Percentiles rank a stretch among this genome's conserved stretches.
Evolutionary conservation across 1,284 basidiomycete genomes (phyloP).

Genomic region (Rugosomyces carneus): DNA sequence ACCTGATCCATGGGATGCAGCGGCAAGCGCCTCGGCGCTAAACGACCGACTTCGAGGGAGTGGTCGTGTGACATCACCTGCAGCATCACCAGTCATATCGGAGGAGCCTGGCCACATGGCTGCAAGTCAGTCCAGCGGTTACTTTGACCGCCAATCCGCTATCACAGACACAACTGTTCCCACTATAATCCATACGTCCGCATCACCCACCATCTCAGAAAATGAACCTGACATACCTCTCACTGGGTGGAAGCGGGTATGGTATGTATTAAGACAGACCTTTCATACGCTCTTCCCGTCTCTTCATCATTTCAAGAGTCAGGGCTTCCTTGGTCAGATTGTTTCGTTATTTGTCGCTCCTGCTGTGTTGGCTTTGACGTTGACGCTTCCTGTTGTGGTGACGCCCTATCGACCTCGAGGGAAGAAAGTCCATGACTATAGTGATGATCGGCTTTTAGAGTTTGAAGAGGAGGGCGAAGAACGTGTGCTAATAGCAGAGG

Average conservation of each 20-base stretch:
- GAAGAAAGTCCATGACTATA: slow-evolving; percentile 37
- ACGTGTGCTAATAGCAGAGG: slow-evolving; percentile 56
- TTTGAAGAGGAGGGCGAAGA: slow-evolving; percentile 70
- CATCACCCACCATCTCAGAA: slow-evolving; percentile 40
- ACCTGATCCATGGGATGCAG: slow-evolving; percentile 21
- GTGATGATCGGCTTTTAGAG: slow-evolving; percentile 45
- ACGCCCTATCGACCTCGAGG: slow-evolving; percentile 44
- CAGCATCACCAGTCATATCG: slow-evolving; percentile 7
- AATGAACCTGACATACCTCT: slow-evolving; percentile 35
- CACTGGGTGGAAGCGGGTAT: slow-evolving; percentile 36
- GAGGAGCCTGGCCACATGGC: slow-evolving; percentile 11
- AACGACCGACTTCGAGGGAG: slow-evolving; percentile 8
- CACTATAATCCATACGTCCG: slow-evolving; percentile 50
- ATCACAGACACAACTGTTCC: slow-evolving; percentile 28
- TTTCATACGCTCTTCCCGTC: slow-evolving; percentile 81
- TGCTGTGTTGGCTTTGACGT: slow-evolving; percentile 78
- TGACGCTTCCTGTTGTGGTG: slow-evolving; percentile 89
- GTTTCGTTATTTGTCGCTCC: slow-evolving; percentile 82
- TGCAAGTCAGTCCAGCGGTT: slow-evolving; percentile 12
- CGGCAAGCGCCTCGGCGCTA: slow-evolving; percentile 6
- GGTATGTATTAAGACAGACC: slow-evolving; percentile 33
- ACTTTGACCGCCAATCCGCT: slow-evolving; percentile 9
- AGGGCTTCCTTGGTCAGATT: slow-evolving; percentile 68
- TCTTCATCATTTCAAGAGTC: slow-evolving; percentile 67
- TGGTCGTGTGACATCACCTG: slow-evolving; percentile 2